Conservation (phyloP, 1,139 yeast species). For the Hansenula sp. region DNA sequence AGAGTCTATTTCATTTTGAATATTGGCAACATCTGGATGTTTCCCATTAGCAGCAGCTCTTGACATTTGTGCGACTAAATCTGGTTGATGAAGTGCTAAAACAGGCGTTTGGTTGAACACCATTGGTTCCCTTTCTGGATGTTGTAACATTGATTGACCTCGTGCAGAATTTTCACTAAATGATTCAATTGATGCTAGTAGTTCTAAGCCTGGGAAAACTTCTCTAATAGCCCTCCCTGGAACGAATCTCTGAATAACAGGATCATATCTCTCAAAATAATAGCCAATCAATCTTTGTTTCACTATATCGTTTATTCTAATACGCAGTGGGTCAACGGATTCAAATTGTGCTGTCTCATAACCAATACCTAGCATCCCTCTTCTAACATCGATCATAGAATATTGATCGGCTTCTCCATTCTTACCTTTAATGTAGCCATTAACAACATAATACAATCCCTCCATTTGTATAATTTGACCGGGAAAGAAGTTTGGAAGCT, state of each 20-base stretch:
- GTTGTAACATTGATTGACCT: not conserved
- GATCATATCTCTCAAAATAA: not conserved
- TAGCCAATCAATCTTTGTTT: not conserved
- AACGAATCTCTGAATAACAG: not conserved
- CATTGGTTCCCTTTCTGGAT: not conserved
- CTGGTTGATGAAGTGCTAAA: not conserved
- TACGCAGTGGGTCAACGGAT: not conserved
- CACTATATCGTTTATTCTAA: not conserved
- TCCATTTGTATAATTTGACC: not conserved
- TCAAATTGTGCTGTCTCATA: not conserved
- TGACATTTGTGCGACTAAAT: not conserved
- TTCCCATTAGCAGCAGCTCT: not conserved
- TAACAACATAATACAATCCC: not conserved
- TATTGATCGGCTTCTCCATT: not conserved
- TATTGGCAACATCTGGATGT: too few species aligned
- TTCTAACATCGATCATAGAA: not conserved
- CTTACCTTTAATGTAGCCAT: not conserved
- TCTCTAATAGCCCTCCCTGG: slow-evolving; percentile 1
- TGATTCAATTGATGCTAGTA: not conserved
- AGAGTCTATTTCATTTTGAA: too few species aligned
- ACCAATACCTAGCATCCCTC: not conserved
- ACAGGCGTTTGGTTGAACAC: not conserved
- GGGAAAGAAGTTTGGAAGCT: not conserved
- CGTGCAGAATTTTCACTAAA: not conserved
- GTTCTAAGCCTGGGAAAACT: not conserved